Evolutionary conservation across 2,329 filamentous ascomycete genomes (phyloP).

Genomic region (Rhexocercosporidium sp.): DNA sequence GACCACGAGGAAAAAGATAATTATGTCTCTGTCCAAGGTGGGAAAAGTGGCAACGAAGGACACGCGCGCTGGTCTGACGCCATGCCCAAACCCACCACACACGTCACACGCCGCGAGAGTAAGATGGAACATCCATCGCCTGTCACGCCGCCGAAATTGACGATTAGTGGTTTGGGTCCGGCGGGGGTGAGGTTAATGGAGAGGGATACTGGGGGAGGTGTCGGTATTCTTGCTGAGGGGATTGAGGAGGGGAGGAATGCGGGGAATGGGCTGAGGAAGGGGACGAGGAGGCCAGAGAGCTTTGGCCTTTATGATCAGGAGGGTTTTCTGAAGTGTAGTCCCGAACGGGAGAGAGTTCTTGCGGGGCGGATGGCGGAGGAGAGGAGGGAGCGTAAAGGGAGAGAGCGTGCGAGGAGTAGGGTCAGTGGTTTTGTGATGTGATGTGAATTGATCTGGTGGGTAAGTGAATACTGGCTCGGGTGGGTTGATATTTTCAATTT

Average conservation of each 20-base stretch:
- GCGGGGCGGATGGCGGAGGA: not conserved
- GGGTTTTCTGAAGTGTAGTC: constrained; percentile 34
- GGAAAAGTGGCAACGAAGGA: not conserved
- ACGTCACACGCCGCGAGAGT: constrained; percentile 25
- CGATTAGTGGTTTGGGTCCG: constrained; percentile 8
- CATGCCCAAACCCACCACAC: constrained; percentile 26
- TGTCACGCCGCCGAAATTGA: constrained; percentile 27
- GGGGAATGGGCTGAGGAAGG: not conserved
- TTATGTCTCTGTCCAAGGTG: not conserved
- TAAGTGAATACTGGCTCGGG: too few relatives aligned
- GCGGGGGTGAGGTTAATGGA: constrained; percentile 14
- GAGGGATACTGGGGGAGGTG: not conserved
- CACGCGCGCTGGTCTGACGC: constrained; percentile 28
- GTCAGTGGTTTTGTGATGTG: constrained; percentile 19
- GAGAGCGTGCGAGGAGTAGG: not conserved
- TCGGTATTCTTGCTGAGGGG: not conserved
- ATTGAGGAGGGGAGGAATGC: not conserved
- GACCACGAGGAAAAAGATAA: not conserved
- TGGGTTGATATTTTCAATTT: too few relatives aligned
- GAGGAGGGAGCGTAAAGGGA: constrained; percentile 1
- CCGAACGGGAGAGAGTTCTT: constrained; percentile 18
- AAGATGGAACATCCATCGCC: constrained; percentile 35
- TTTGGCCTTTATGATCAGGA: constrained; percentile 36
- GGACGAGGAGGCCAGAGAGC: constrained; percentile 21
- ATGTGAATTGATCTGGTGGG: not conserved